Percentiles rank a stretch among this genome's conserved stretches.
These are phyloP conservation scores for Gaultheria prostrata DNA, from an alignment of 148 eudicot species.

Conservation along the genomic window DNA sequence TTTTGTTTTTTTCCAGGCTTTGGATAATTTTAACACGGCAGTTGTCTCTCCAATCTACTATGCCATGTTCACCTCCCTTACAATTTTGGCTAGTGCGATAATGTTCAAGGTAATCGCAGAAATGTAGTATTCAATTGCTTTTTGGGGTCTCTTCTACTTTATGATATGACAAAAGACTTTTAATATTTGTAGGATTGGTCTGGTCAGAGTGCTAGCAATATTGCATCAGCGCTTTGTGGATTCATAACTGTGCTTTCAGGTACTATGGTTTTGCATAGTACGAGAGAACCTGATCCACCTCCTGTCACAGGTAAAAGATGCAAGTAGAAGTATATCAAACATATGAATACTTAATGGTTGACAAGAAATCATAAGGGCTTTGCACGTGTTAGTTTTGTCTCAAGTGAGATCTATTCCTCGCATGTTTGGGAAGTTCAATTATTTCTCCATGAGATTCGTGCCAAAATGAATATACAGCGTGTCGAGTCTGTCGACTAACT, in stretches of 20 bases:
- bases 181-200: conserved; percentile 52
- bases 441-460: neutral
- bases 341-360: neutral
- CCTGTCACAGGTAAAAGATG: conserved; percentile 31
- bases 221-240: conserved; percentile 67
- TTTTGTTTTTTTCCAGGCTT: conserved; percentile 39
- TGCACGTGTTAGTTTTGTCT: conserved; percentile 2
- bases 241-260: conserved; percentile 69
- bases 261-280: conserved; percentile 57
- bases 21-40: conserved; percentile 64
- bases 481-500: neutral
- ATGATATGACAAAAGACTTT: neutral
- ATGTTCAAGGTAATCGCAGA: conserved; percentile 55
- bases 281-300: conserved; percentile 49
- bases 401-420: neutral
- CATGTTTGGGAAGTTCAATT: neutral
- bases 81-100: conserved; percentile 65
- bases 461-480: neutral
- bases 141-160: neutral
- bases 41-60: conserved; percentile 71
- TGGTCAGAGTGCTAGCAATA: conserved; percentile 62
- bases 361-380: neutral
- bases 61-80: conserved; percentile 68
- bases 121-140: neutral
- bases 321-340: neutral